phyloP scores from a whole-genome alignment of 148 eudicot species.

The Euryodendron excelsum region DNA sequence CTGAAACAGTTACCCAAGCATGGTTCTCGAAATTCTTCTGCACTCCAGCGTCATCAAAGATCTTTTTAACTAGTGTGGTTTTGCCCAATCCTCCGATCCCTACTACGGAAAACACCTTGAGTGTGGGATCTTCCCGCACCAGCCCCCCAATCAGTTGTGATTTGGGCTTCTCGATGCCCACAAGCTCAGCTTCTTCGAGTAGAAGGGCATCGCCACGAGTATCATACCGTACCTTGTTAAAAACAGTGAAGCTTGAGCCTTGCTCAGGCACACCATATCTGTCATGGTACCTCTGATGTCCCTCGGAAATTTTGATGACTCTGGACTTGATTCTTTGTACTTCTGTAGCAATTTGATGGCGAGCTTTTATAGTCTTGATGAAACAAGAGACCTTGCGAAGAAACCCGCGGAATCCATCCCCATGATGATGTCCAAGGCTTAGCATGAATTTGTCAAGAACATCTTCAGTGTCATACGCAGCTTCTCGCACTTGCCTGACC shows the following conservation, averaged over 20 bases:
- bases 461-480: slow-evolving; percentile 22
- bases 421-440: neutral
- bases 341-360: slow-evolving; percentile 10
- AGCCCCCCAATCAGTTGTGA: too few relatives aligned
- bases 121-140: too few relatives aligned
- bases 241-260: neutral
- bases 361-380: neutral
- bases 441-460: slow-evolving; percentile 18
- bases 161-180: too few relatives aligned
- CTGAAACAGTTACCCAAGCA: too few relatives aligned
- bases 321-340: slow-evolving; percentile 9
- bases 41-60: too few relatives aligned
- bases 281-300: slow-evolving; percentile 8
- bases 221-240: too few relatives aligned
- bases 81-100: too few relatives aligned
- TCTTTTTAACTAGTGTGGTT: too few relatives aligned
- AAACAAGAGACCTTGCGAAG: neutral
- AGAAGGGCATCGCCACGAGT: too few relatives aligned
- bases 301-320: slow-evolving; percentile 6
- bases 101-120: too few relatives aligned
- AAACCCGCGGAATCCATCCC: neutral
- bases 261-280: neutral
- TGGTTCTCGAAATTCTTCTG: too few relatives aligned
- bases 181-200: too few relatives aligned
- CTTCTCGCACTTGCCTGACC: slow-evolving; percentile 27